Evolutionary conservation across 176 grass and related monocot species (phyloP), one percentile per base, ranked within the genome.

Genomic region (Luzula sylvatica): DNA sequence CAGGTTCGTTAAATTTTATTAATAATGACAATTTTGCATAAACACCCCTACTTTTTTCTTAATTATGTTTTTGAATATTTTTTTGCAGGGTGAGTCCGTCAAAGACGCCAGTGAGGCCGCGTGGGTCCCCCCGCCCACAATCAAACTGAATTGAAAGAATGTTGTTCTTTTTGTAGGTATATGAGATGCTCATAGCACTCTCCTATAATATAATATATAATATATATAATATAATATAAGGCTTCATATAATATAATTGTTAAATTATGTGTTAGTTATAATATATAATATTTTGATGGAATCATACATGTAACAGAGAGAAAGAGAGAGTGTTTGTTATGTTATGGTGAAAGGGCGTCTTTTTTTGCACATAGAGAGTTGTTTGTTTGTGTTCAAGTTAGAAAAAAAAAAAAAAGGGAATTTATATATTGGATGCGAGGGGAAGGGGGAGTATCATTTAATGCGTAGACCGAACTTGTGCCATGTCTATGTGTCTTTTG

Each of bases 101-200:
- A 2, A 98, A 98, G 82, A 98, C 93, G 43, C 93, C 93, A 7
- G 93, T 98, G 65, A 85, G 93, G 26, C 93, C 93, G 12, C 78
- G 86, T n/a, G 65, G 77, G 28, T 81, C 78, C 79, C 86, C 85
- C 56, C 69, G 68, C 50, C 42, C 69, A 47, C 76, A 75, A 83
- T 76, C 80, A 35, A 35, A 35, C 30, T 35, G 30, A 2, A 35
- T 9, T 35, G 30, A 35, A 35, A 7, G 30, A 35, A 9, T n/a
- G 8, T 49, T 19, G 25, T 54, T 45, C 49, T 50, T 70, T 66
- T 73, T 68, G 56, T 78, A 88, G 77, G 73, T 82, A 81, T 82
- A 82, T 73, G 76, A 79, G 43, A 70, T 89, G 77, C 66, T 72
- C 55, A 72, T 74, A 71, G 83, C 80, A 78, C 80, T 73, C 52